These are phyloP conservation scores for Colletotrichum horii DNA, from an alignment of 2,329 filamentous ascomycete species.

Conservation along the genomic window DNA sequence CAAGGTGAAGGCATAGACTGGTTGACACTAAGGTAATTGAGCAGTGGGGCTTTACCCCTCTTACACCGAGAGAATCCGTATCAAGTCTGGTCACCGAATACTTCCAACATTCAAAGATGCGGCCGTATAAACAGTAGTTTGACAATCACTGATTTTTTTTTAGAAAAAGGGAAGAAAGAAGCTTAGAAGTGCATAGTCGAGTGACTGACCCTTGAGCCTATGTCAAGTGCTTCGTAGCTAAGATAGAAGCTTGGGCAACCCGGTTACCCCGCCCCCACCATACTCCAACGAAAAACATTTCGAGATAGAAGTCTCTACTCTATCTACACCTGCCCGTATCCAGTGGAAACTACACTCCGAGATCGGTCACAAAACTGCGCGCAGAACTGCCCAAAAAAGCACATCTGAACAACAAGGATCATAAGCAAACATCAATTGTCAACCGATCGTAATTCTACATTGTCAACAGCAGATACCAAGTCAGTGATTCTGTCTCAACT, in stretches of 20 bases:
- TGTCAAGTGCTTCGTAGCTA: background rate
- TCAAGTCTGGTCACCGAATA: background rate
- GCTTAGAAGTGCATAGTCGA: background rate
- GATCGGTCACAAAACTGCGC: background rate
- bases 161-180: too few relatives aligned
- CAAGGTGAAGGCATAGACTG: background rate
- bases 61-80: background rate
- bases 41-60: background rate
- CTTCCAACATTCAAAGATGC: background rate
- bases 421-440: background rate
- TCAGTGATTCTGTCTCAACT: background rate
- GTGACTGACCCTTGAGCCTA: background rate
- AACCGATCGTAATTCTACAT: background rate
- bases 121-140: background rate
- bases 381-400: background rate
- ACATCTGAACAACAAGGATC: background rate
- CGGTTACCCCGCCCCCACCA: slow-evolving; percentile 21
- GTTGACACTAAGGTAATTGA: background rate
- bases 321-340: background rate
- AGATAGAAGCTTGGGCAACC: slow-evolving; percentile 4
- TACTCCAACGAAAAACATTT: slow-evolving; percentile 21
- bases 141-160: too few relatives aligned
- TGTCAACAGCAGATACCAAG: background rate
- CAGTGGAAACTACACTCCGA: background rate
- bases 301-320: background rate